Evolutionary conservation across 2,329 filamentous ascomycete species (phyloP), one percentile per base, ranked within the genome.

Genomic region (Colletotrichum sp.): DNA sequence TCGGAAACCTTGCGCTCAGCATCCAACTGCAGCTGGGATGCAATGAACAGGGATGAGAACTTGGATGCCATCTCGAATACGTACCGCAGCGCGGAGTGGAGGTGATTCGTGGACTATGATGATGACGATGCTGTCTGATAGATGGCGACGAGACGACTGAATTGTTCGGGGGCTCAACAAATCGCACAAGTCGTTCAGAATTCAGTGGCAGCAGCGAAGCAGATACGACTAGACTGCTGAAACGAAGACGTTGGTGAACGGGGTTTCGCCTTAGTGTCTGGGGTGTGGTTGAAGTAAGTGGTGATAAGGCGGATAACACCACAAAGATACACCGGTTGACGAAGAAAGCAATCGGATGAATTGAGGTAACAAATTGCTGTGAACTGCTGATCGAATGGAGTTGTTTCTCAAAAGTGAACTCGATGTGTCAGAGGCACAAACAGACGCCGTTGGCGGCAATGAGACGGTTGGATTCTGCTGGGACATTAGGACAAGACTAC

Each of bases 21-120:
- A 24, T 65, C 39, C 9, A 60, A 30, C n/a, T 57, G 55, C 21
- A 57, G 13, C n/a, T 24, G 70, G 18, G 49, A 30, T 16, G 39
- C 44, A 26, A 34, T 32, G 32, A 75, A 71, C 5, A 71, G 36
- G 8, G 75, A 71, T 6, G 75, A 76, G 13, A 71, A 76, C 24
- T 34, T 60, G 13, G 74, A 59, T 15, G 57, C 32, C 74, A 76
- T 76, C 26, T 62, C 44, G 44, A 13, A 21, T 52, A 13, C 44
- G 44, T 52, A 21, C 10, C n/a, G 44, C 44, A 52, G 44, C n/a
- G 44, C 44, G 44, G n/a, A 52, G 44, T 52, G 44, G n/a, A 7
- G n/a, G 10, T 21, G 44, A 49, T 13, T 21, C 44, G 44, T 49
- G 44, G 12, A 52, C n/a, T 21, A 52, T 12, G 44, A 52, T 21